Evolutionary conservation across 1,284 basidiomycete genomes (phyloP).

Genomic region (Microbotryum violaceum): DNA sequence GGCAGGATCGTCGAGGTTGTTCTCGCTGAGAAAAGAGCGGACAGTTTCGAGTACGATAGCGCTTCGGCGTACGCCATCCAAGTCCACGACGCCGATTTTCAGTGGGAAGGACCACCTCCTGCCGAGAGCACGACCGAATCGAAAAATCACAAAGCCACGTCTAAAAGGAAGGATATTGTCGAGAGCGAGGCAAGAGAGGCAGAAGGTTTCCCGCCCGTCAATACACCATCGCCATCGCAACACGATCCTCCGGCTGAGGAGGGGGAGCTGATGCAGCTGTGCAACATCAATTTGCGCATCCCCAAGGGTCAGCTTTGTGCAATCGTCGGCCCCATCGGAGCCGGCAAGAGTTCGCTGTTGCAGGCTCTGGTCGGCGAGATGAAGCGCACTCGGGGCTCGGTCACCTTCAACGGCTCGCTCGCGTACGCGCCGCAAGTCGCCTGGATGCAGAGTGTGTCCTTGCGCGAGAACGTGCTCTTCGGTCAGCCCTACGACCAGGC

Average conservation of each 20-base stretch:
- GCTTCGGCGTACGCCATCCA: conserved; percentile 55
- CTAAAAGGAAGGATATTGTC: background rate
- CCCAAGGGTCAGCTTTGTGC: conserved; percentile 56
- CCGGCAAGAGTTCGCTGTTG: conserved; percentile 57
- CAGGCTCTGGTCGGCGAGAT: conserved; percentile 69
- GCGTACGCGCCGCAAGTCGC: conserved; percentile 51
- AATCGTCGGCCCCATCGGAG: conserved; percentile 57
- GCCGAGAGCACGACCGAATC: conserved; percentile 45
- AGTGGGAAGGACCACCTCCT: conserved; percentile 69
- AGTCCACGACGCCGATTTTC: conserved; percentile 62
- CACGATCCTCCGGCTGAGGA: background rate
- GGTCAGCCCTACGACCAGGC: conserved; percentile 69
- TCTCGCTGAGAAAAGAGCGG: conserved; percentile 63
- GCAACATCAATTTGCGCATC: conserved; percentile 51
- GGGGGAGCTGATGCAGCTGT: conserved; percentile 47
- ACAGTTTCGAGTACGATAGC: conserved; percentile 51
- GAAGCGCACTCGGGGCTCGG: conserved; percentile 51
- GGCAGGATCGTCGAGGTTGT: conserved; percentile 50
- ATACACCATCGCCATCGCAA: conserved; percentile 6
- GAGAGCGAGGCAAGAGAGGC: conserved; percentile 8
- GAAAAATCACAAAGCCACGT: conserved; percentile 35
- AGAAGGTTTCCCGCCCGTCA: background rate
- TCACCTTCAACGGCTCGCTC: conserved; percentile 38
- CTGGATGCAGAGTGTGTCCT: conserved; percentile 80
- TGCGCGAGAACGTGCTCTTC: conserved; percentile 68